Evolutionary conservation across 208 protist genomes (phyloP), one percentile per base, ranked within the genome.

Genomic region (Wallacemonas sp.): DNA sequence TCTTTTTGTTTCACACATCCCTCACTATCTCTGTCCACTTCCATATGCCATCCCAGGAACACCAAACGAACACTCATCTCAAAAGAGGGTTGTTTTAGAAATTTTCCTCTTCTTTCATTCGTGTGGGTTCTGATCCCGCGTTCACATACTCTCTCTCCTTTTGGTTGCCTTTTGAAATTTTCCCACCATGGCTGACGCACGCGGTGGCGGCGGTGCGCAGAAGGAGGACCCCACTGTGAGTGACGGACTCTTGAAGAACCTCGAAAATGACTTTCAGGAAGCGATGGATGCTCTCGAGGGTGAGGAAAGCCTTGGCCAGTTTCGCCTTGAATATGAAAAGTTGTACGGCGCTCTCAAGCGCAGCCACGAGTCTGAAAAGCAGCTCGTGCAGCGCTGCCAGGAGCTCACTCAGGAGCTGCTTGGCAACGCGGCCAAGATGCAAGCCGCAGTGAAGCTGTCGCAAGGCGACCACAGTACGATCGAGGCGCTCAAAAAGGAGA

Each of bases 401-500:
- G 91, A 99, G 63, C 79, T 99, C 26, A 99, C 97, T 60, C 80
- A 95, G 34, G 95, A 99, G 74, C 97, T 99, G 19, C 82, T 99
- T 5, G 85, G 87, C 3, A 99, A 99, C 55, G 93, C 98, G 6
- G 87, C 97, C 5, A 99, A 99, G 82, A 98, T 99, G 74, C 94
- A 99, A 68, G 92, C 96, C 0, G 97, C 97, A 2, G 76, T 99
- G 43, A 97, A 98, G 69, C 78, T 99, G 8, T 94, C 93, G 2
- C 97, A 99, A 64, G 96, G 98, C 61, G 98, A 99, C 49, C 94
- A 99, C 79, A 97, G 95, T 63, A 99, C 97, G 4, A 99, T 99
- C 46, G 90, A 96, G 30, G 83, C 89, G 0, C 90, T 99, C 6
- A 98, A 99, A 65, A 97, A 97, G 72, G 96, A 99, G 78, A 95